Conservation (phyloP, 176 grass and related monocot genomes). For the Paspalum notatum region DNA sequence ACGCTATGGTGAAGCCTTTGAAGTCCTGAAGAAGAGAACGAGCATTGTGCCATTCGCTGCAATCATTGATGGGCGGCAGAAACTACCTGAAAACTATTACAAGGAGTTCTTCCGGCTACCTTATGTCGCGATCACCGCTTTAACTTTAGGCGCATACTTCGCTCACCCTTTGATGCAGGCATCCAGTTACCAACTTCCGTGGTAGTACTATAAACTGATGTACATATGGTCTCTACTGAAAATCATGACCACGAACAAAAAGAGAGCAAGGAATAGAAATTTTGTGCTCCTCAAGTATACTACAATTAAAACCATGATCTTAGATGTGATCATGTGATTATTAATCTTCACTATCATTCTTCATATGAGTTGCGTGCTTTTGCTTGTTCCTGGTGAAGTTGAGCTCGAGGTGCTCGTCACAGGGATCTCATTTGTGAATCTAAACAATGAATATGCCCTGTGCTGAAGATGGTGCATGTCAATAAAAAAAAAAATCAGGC, state of each 20-base stretch:
- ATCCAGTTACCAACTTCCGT: conserved; percentile 90
- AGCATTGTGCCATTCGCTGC: conserved; percentile 87
- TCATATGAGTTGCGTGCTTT: too few relatives aligned
- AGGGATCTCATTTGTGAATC: neutral
- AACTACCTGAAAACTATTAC: conserved; percentile 79
- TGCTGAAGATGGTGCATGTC: too few relatives aligned
- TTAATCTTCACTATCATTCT: neutral
- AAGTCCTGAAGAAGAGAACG: conserved; percentile 79
- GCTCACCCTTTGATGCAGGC: conserved; percentile 92
- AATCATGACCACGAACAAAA: neutral
- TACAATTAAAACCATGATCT: neutral
- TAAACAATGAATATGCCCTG: too few relatives aligned
- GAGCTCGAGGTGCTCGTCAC: neutral
- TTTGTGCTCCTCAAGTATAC: neutral
- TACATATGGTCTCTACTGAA: conserved; percentile 21
- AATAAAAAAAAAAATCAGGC: too few relatives aligned
- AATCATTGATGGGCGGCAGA: conserved; percentile 80
- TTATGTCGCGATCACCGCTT: conserved; percentile 68
- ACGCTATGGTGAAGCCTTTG: conserved; percentile 73
- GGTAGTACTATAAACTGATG: conserved; percentile 51
- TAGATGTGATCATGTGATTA: neutral
- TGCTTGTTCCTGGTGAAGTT: neutral
- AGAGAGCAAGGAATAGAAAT: conserved; percentile 15
- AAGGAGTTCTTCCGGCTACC: conserved; percentile 90
- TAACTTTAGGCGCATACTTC: conserved; percentile 89